A percentile compares a stretch with the other conserved stretches of the same genome.
Conservation (phyloP, 352 stramenopile species). For the Globisporangium nodosum region DNA sequence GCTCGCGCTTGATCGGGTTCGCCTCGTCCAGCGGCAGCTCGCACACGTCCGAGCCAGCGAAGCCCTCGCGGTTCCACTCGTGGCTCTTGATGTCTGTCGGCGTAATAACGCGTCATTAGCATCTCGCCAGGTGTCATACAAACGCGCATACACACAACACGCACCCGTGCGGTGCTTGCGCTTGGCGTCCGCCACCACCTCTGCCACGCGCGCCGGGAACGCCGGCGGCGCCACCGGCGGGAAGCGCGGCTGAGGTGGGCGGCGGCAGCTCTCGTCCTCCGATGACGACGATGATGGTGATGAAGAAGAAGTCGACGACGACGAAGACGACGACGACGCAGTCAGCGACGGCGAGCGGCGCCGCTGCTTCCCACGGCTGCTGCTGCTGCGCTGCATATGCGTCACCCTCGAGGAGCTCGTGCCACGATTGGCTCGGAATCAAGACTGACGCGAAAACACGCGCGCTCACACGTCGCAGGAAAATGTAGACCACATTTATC, state of each 20-base stretch:
- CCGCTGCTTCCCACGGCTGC: slow-evolving; percentile 12
- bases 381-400: slow-evolving; percentile 20
- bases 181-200: slow-evolving; percentile 52
- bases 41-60: slow-evolving; percentile 74
- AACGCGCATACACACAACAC: neutral
- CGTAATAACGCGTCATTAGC: neutral
- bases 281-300: slow-evolving; percentile 44
- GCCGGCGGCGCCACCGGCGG: slow-evolving; percentile 37
- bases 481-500: neutral
- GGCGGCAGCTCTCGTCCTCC: slow-evolving; percentile 18
- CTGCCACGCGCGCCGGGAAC: slow-evolving; percentile 42
- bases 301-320: slow-evolving; percentile 26
- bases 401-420: neutral
- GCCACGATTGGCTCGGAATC: neutral
- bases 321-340: slow-evolving; percentile 30
- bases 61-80: slow-evolving; percentile 70
- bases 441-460: neutral
- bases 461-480: neutral
- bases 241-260: slow-evolving; percentile 28
- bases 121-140: no score
- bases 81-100: slow-evolving; percentile 57
- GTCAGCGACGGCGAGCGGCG: slow-evolving; percentile 40
- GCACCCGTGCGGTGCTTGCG: slow-evolving; percentile 69
- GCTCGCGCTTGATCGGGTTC: slow-evolving; percentile 61
- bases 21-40: slow-evolving; percentile 67